A percentile compares a stretch with the other conserved stretches of the same genome.
Evolutionary conservation across 371 early-diverging fungal species (phyloP).

Genomic region (Phascolomyces articulosus): DNA sequence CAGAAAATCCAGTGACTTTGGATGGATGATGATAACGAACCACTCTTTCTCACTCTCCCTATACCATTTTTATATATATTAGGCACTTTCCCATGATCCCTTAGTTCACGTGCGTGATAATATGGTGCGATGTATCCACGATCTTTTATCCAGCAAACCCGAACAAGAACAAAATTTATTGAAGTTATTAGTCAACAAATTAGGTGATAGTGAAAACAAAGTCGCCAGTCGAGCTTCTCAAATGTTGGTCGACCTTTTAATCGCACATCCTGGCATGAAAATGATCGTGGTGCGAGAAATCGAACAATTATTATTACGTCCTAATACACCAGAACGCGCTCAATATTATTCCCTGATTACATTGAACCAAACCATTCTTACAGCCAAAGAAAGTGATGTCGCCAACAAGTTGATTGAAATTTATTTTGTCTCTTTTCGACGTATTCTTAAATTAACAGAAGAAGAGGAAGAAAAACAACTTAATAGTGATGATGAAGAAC

Average conservation of each 20-base stretch:
- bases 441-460: constrained; percentile 61
- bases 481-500: constrained; percentile 48
- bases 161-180: constrained; percentile 96
- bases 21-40: too few species aligned
- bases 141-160: constrained; percentile 83
- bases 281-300: constrained; percentile 83
- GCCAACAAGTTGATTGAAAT: constrained; percentile 86
- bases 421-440: constrained; percentile 91
- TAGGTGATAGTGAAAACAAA: constrained; percentile 91
- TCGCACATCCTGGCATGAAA: constrained; percentile 88
- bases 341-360: constrained; percentile 89
- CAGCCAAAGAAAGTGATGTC: constrained; percentile 65
- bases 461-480: constrained; percentile 37
- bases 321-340: constrained; percentile 72
- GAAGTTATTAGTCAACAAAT: constrained; percentile 89
- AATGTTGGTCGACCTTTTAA: constrained; percentile 73
- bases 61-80: background rate
- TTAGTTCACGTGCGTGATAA: constrained; percentile 80
- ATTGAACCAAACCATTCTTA: constrained; percentile 89
- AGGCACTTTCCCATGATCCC: constrained; percentile 84
- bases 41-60: too few species aligned
- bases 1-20: too few species aligned
- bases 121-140: constrained; percentile 73
- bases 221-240: constrained; percentile 85
- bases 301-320: constrained; percentile 82